Conservation (phyloP, 768 basidiomycete species). For the Tulasnella calospora region DNA sequence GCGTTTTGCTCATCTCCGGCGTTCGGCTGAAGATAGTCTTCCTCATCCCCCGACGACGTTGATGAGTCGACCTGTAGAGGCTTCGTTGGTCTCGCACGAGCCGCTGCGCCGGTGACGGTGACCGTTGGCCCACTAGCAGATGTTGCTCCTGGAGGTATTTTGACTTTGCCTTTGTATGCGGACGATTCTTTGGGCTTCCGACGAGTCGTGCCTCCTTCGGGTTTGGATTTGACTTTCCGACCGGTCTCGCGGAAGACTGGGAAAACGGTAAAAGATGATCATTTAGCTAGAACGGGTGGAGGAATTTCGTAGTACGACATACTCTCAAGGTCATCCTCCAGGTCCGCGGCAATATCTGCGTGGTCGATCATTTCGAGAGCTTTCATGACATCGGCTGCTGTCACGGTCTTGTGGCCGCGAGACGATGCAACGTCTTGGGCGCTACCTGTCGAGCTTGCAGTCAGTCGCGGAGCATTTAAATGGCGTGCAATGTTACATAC, state of each 20-base stretch:
- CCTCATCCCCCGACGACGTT: not conserved
- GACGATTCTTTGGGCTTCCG: not conserved
- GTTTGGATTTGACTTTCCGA: not conserved
- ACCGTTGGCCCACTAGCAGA: not conserved
- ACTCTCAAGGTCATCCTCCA: conserved; percentile 65
- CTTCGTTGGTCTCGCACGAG: not conserved
- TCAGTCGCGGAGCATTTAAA: not conserved
- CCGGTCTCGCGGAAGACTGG: not conserved
- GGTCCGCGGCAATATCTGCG: conserved; percentile 56
- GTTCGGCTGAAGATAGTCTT: not conserved
- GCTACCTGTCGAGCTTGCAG: conserved; percentile 39
- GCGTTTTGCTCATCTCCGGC: not conserved
- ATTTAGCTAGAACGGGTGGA: not conserved
- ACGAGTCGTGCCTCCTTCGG: not conserved
- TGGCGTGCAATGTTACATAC: conserved; percentile 36
- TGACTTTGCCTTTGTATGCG: conserved; percentile 6
- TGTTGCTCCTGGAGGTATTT: not conserved
- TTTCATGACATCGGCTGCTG: conserved; percentile 84
- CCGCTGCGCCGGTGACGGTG: not conserved
- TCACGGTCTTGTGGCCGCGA: conserved; percentile 82
- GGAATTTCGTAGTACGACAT: conserved; percentile 30
- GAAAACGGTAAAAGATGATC: not conserved
- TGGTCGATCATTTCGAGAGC: conserved; percentile 77
- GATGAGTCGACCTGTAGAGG: not conserved
- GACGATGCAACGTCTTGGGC: conserved; percentile 84